Conservation (phyloP, 306 rosid species). For the Inga leiocalycina region DNA sequence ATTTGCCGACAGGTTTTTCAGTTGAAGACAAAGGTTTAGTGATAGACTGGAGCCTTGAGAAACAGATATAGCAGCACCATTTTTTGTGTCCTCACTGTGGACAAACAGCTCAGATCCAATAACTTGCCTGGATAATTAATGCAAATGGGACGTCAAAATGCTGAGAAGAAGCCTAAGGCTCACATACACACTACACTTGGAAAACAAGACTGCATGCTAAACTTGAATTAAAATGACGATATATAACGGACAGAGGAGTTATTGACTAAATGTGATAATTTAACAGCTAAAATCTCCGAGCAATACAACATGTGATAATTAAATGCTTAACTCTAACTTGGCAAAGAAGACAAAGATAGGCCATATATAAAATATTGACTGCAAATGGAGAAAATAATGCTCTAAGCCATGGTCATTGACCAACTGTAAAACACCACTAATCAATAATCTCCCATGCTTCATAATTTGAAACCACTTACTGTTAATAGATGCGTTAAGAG, state of each 20-base stretch:
- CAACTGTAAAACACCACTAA: not conserved
- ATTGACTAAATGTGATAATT: not conserved
- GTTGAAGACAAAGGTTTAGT: slow-evolving; percentile 59
- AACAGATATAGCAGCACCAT: slow-evolving; percentile 38
- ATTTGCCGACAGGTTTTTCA: slow-evolving; percentile 45
- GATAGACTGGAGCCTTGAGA: slow-evolving; percentile 50
- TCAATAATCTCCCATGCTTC: not conserved
- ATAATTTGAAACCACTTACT: not conserved
- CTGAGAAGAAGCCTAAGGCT: not conserved
- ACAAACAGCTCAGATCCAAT: slow-evolving; percentile 57
- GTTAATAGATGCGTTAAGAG: not conserved
- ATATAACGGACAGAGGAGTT: not conserved
- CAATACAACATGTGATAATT: not conserved
- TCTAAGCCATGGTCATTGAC: not conserved
- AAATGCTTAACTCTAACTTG: not conserved
- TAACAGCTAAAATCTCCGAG: not conserved
- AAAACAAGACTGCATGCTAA: not conserved
- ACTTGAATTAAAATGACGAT: not conserved
- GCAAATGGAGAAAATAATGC: not conserved
- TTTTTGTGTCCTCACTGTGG: slow-evolving; percentile 32
- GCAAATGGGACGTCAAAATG: slow-evolving; percentile 10
- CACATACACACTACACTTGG: not conserved
- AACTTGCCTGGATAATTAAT: slow-evolving; percentile 52
- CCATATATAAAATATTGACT: not conserved
- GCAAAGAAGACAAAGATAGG: not conserved